These are phyloP conservation scores for Erodium moschatum DNA, from an alignment of 441 rosid species.

Conservation along the genomic window DNA sequence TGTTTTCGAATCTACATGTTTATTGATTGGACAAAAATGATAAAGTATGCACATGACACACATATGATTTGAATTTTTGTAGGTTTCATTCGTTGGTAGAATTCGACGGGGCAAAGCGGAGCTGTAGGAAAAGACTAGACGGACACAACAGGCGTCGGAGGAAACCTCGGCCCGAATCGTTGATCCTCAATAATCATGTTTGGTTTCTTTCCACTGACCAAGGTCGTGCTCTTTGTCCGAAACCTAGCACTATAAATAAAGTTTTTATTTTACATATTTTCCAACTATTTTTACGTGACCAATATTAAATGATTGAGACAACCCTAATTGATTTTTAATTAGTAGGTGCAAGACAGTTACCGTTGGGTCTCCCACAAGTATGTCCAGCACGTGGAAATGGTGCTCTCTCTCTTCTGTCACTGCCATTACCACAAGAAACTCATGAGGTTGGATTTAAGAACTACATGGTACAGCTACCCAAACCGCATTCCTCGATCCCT, in stretches of 20 bases:
- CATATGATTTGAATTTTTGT: no score
- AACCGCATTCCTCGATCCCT: slow-evolving; percentile 33
- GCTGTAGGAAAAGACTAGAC: slow-evolving; percentile 73
- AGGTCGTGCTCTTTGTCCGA: slow-evolving; percentile 27
- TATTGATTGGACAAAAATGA: no score
- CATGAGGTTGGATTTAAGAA: slow-evolving; percentile 33
- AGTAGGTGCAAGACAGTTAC: slow-evolving; percentile 38
- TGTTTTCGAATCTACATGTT: no score
- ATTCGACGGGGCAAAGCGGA: slow-evolving; percentile 63
- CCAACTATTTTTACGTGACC: no score
- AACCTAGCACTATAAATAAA: no score
- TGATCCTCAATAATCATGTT: slow-evolving; percentile 32
- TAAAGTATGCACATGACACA: no score
- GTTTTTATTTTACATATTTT: no score
- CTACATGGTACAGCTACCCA: slow-evolving; percentile 30
- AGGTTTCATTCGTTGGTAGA: slow-evolving; percentile 70
- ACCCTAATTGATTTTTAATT: background rate
- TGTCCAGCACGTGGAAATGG: slow-evolving; percentile 13
- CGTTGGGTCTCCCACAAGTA: slow-evolving; percentile 35
- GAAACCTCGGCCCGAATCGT: slow-evolving; percentile 50
- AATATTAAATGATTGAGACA: no score
- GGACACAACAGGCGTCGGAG: slow-evolving; percentile 68
- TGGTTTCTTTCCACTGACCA: slow-evolving; percentile 33
- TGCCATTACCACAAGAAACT: slow-evolving; percentile 32
- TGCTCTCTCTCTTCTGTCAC: slow-evolving; percentile 92